Percentiles rank a stretch among this genome's conserved stretches.
Evolutionary conservation across 164 flowering plant species (phyloP).

Genomic region (Hamamelis virginiana): DNA sequence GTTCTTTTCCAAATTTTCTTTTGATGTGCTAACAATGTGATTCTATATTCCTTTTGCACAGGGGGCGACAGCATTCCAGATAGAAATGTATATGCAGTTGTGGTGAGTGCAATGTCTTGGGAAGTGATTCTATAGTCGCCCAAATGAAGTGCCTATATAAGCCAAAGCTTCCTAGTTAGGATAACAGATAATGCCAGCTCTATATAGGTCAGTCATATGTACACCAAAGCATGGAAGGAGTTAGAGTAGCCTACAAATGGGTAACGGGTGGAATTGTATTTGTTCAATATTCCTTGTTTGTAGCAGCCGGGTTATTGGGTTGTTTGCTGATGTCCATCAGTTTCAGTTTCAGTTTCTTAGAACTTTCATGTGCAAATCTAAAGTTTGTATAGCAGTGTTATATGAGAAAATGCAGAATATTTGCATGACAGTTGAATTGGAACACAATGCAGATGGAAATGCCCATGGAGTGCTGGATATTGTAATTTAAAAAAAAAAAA

Average conservation of each 20-base stretch:
- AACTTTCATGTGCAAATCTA: background rate
- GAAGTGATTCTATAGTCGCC: background rate
- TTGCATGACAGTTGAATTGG: background rate
- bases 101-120: slow-evolving; percentile 12
- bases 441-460: background rate
- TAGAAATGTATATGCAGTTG: slow-evolving; percentile 18
- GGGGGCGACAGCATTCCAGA: slow-evolving; percentile 9
- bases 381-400: background rate
- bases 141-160: background rate
- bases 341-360: too few species aligned
- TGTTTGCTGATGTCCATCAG: background rate
- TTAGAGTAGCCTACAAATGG: background rate
- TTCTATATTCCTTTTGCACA: background rate
- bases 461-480: background rate
- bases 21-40: background rate
- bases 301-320: background rate
- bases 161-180: background rate
- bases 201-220: too few species aligned
- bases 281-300: background rate
- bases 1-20: background rate
- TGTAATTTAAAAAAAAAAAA: background rate
- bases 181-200: background rate
- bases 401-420: background rate
- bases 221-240: too few species aligned
- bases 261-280: background rate